Evolutionary conservation across 2,329 filamentous ascomycete genomes (phyloP).

Genomic region (Fusarium sterilihyphosum): DNA sequence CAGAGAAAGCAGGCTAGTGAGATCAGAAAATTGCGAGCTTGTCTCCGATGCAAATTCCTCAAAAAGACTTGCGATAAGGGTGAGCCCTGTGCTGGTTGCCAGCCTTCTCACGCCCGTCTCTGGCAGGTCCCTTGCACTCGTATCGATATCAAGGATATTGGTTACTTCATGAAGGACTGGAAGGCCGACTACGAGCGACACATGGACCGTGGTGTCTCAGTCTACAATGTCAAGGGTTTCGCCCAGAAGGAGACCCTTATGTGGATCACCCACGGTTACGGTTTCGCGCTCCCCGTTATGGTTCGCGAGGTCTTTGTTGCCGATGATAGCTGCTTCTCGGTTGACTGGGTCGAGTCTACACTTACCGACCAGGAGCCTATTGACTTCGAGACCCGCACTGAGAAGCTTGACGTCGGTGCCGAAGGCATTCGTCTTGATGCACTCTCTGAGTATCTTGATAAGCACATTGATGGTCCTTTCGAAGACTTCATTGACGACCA

Average conservation of each 20-base stretch:
- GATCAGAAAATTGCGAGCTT: slow-evolving; percentile 93
- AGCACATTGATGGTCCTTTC: slow-evolving; percentile 91
- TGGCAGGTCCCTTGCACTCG: slow-evolving; percentile 99
- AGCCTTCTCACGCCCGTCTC: slow-evolving; percentile 92
- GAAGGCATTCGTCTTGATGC: slow-evolving; percentile 85
- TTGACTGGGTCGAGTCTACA: slow-evolving; percentile 91
- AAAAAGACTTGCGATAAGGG: slow-evolving; percentile 99
- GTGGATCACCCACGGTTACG: slow-evolving; percentile 97
- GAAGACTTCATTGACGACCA: slow-evolving; percentile 95
- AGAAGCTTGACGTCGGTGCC: slow-evolving; percentile 87
- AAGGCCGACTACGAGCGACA: slow-evolving; percentile 96
- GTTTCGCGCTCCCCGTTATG: slow-evolving; percentile 90
- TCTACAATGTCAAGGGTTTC: slow-evolving; percentile 93
- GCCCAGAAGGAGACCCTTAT: slow-evolving; percentile 74
- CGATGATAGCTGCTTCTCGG: slow-evolving; percentile 90
- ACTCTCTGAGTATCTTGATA: slow-evolving; percentile 91
- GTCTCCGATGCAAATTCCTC: slow-evolving; percentile 95
- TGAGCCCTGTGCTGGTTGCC: slow-evolving; percentile 93
- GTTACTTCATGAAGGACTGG: slow-evolving; percentile 99
- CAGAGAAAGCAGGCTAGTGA: slow-evolving; percentile 97
- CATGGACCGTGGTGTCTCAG: slow-evolving; percentile 84
- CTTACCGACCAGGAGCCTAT: slow-evolving; percentile 75
- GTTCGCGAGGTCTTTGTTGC: slow-evolving; percentile 93
- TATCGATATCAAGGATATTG: slow-evolving; percentile 98
- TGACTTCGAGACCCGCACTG: slow-evolving; percentile 86